Evolutionary conservation across 441 rosid species (phyloP), one percentile per base, ranked within the genome.

Genomic region (Euphorbia schlechtendalii): DNA sequence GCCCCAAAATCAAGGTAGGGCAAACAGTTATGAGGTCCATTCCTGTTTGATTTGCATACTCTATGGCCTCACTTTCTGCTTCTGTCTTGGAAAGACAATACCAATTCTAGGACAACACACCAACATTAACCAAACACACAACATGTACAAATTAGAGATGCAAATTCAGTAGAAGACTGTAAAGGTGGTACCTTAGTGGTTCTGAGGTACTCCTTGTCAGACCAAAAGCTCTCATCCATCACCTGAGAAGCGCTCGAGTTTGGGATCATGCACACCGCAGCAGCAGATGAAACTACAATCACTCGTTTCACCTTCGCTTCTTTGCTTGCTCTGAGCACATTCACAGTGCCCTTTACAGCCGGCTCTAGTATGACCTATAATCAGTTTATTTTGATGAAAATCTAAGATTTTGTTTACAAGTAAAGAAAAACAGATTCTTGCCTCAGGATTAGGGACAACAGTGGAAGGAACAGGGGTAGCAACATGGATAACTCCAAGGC

Each of bases 31-130:
- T 90, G 4, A 92, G 69, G 71, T 87, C 88, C 25, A 88, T 88
- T 41, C 84, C 92, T 62, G 74, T 86, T 49, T 77, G 81, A 71
- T 69, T 82, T 5, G 89, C 90, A 60, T 54, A 74, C 30, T 82
- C 87, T 80, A 84, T 74, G 0, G 96, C 90, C 0, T 88, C 78
- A 68, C 76, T 78, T 73, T 88, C 96, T 0, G 98, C 96, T 79
- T 78, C 81, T 38, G 81, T 77, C 76, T 92, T 85, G 13, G 95
- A 85, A 17, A 85, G 80, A 14, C 41, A 56, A 52, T 71, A 71
- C 74, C 74, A 64, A 54, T 70, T 70, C 74, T 70, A 54, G 43
- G 3, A 55, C 70, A 71, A 41, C 40, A 27, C 20, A 38, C 5
- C 12, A 43, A 36, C 22, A 27, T 15, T 6, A 61, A 30, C 20